These are phyloP conservation scores for Phialocephala subalpina DNA, from an alignment of 2,329 filamentous ascomycete species.

Conservation along the genomic window DNA sequence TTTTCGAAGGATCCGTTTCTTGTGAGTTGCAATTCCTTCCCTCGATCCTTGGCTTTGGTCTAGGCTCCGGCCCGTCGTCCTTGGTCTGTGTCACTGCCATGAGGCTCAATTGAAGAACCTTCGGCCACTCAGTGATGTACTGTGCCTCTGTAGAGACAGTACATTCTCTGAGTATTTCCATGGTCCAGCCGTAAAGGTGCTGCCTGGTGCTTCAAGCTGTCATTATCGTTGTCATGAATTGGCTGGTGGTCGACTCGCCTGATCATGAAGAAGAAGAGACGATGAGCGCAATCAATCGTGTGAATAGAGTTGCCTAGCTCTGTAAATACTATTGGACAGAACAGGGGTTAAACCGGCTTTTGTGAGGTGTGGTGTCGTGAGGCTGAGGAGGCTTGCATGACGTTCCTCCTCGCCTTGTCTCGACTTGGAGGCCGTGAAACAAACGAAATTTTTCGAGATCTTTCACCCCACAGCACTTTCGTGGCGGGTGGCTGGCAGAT, in stretches of 20 bases:
- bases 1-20: too few relatives aligned
- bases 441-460: neutral
- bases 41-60: too few relatives aligned
- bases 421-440: neutral
- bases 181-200: neutral
- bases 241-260: neutral
- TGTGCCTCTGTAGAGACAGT: neutral
- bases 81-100: neutral
- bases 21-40: too few relatives aligned
- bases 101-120: neutral
- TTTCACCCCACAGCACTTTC: too few relatives aligned
- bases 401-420: neutral
- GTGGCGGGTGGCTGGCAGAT: conserved; percentile 17
- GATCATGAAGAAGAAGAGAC: neutral
- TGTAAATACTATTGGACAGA: neutral
- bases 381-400: neutral
- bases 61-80: neutral
- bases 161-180: neutral
- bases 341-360: neutral
- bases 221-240: neutral
- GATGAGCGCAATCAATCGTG: neutral
- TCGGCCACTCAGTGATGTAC: neutral
- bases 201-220: neutral
- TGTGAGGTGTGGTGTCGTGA: neutral
- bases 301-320: neutral